Evolutionary conservation across 345 rosid genomes (phyloP).

Genomic region (Triadica sebifera): DNA sequence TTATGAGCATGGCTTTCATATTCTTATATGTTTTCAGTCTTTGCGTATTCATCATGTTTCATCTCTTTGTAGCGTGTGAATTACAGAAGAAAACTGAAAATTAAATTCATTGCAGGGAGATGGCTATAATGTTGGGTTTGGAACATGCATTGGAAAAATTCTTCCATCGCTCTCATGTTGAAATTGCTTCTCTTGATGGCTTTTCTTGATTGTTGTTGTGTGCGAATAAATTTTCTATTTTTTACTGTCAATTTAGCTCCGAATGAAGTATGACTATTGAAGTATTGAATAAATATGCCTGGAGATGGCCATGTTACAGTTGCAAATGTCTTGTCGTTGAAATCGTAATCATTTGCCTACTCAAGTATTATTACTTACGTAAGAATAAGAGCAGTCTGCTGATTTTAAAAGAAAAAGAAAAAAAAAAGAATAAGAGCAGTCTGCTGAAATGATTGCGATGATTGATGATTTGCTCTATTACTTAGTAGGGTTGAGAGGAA

Average conservation of each 20-base stretch:
- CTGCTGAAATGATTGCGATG: no score
- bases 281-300: neutral
- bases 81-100: neutral
- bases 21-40: neutral
- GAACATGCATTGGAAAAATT: constrained; percentile 79
- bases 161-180: constrained; percentile 36
- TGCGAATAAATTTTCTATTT: neutral
- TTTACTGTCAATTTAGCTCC: neutral
- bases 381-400: no score
- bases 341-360: no score
- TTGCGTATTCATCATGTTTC: neutral
- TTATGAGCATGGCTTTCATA: neutral
- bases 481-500: neutral
- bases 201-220: neutral
- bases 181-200: neutral
- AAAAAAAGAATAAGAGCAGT: no score
- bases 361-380: no score
- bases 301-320: neutral
- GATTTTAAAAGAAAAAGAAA: no score
- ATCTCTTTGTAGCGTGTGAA: neutral
- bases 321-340: no score
- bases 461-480: neutral
- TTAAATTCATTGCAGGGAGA: constrained; percentile 63
- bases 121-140: constrained; percentile 86
- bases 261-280: no score